Percentiles rank a stretch among this genome's conserved stretches.
phyloP scores from a whole-genome alignment of 768 basidiomycete species.

The Lyophyllum shimeji region DNA sequence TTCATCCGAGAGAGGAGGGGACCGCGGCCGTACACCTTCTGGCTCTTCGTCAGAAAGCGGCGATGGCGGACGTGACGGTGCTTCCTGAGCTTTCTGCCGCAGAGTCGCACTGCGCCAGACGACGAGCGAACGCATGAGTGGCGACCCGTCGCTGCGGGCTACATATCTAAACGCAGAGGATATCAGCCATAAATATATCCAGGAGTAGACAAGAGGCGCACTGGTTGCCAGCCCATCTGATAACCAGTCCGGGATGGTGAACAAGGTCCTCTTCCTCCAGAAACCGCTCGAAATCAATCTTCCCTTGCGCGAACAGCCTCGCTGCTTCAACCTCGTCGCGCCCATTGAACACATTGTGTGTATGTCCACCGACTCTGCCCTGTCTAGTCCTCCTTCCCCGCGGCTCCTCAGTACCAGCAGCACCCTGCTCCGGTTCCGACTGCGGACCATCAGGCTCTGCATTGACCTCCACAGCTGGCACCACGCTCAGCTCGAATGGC shows the following conservation, averaged over 20 bases:
- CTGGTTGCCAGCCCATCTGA: conserved; percentile 71
- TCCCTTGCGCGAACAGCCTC: conserved; percentile 55
- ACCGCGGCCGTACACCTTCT: conserved; percentile 18
- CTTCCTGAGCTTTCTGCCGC: conserved; percentile 20
- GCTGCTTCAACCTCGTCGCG: conserved; percentile 55
- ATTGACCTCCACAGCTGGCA: conserved; percentile 28
- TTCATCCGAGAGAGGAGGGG: conserved; percentile 23
- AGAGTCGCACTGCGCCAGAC: conserved; percentile 61
- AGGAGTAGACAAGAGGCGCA: conserved; percentile 33
- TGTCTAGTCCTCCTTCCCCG: conserved; percentile 24
- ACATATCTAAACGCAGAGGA: conserved; percentile 59
- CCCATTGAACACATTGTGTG: conserved; percentile 27
- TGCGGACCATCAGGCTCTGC: conserved; percentile 14
- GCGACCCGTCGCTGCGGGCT: conserved; percentile 71
- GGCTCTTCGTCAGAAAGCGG: conserved; percentile 34
- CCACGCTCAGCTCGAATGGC: conserved; percentile 75
- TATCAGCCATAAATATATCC: not conserved
- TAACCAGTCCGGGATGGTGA: conserved; percentile 63
- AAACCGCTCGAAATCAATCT: conserved; percentile 65
- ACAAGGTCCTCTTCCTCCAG: conserved; percentile 64
- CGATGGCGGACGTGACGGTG: conserved; percentile 34
- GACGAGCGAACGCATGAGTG: conserved; percentile 71
- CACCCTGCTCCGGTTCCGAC: conserved; percentile 18
- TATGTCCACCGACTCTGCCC: conserved; percentile 17
- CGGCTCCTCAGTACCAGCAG: conserved; percentile 9